A percentile compares a stretch with the other conserved stretches of the same genome.
Conservation (phyloP, 2,329 filamentous ascomycete genomes). For the Cryphonectria carpinicola region DNA sequence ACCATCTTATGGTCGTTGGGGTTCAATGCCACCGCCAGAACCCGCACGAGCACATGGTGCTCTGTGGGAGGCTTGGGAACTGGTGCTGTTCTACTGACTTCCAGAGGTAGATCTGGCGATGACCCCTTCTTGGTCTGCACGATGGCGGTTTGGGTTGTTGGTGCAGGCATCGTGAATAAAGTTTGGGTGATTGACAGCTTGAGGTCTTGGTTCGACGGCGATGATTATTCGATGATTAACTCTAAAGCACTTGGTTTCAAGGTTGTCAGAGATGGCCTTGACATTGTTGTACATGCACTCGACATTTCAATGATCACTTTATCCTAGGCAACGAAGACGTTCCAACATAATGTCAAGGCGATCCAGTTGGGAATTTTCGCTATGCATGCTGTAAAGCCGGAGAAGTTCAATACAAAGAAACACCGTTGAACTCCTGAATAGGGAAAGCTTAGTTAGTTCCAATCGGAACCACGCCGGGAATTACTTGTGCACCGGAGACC, state of each 20-base stretch:
- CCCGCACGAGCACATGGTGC: constrained; percentile 13
- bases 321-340: not conserved
- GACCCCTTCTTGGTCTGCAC: not conserved
- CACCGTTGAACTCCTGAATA: not conserved
- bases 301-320: not conserved
- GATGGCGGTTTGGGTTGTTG: not conserved
- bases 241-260: not conserved
- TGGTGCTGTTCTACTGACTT: not conserved
- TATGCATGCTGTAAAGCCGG: not conserved
- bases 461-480: not conserved
- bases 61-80: not conserved
- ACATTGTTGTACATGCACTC: not conserved
- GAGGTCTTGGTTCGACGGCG: not conserved
- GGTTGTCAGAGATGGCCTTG: not conserved
- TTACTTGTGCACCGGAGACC: not conserved
- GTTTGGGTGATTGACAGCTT: not conserved
- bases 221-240: too few species aligned
- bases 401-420: not conserved
- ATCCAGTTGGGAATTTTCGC: not conserved
- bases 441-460: not conserved
- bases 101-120: not conserved
- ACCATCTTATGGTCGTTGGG: constrained; percentile 39
- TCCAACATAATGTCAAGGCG: not conserved
- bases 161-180: not conserved
- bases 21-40: constrained; percentile 37